phyloP scores from a whole-genome alignment of 1,139 yeast genomes.

The Eremothecium cymbalariae region DNA sequence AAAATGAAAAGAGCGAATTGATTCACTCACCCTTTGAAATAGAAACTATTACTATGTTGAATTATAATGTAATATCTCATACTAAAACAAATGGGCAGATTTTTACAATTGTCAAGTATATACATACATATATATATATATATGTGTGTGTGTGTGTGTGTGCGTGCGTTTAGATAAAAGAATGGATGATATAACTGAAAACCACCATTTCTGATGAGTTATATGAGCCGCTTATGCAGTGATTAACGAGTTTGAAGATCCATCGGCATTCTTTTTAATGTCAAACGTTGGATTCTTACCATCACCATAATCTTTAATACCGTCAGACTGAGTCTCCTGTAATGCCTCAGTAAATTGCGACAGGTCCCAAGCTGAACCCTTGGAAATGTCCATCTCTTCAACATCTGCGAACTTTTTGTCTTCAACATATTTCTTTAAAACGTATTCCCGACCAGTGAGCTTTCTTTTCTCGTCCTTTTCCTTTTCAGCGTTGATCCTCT shows the following conservation, averaged over 20 bases:
- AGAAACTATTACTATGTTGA: no score
- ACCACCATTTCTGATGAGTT: no score
- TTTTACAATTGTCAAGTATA: background rate
- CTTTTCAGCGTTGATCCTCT: conserved; percentile 52
- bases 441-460: conserved; percentile 66
- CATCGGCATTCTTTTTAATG: conserved; percentile 13
- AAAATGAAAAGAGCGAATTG: no score
- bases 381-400: conserved; percentile 41
- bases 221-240: conserved; percentile 13
- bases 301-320: conserved; percentile 37
- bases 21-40: no score
- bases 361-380: conserved; percentile 65
- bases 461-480: conserved; percentile 40
- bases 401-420: conserved; percentile 37
- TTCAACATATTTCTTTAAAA: conserved; percentile 66
- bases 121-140: background rate
- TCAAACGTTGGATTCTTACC: conserved; percentile 35
- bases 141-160: background rate
- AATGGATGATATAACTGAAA: no score
- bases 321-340: conserved; percentile 23
- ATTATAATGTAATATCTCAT: no score
- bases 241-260: conserved; percentile 10
- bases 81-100: background rate
- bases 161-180: no score
- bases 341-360: conserved; percentile 38